Conservation (phyloP, 2,329 filamentous ascomycete genomes). For the Penicillium sp. region DNA sequence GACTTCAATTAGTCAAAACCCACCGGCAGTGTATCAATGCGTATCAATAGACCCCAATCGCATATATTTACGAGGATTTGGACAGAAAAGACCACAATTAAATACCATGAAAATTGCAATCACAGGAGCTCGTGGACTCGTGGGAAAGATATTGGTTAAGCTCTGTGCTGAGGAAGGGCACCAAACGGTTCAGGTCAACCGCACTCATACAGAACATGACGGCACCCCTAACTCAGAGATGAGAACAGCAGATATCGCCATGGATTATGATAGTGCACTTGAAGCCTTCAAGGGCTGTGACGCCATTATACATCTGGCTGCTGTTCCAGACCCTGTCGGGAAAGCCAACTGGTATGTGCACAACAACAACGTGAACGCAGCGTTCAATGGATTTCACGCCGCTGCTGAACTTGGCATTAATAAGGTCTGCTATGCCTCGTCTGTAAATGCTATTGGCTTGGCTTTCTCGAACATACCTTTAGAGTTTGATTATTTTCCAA, state of each 20-base stretch:
- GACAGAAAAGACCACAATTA: background rate
- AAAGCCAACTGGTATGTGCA: constrained; percentile 31
- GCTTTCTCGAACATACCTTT: constrained; percentile 34
- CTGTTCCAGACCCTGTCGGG: constrained; percentile 33
- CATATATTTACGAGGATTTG: background rate
- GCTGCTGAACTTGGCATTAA: constrained; percentile 33
- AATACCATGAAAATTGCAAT: constrained; percentile 39
- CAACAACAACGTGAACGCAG: constrained; percentile 35
- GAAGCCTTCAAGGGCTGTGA: constrained; percentile 34
- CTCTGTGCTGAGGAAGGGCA: constrained; percentile 29
- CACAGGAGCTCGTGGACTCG: constrained; percentile 35
- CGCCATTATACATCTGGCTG: constrained; percentile 37
- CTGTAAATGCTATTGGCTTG: constrained; percentile 37
- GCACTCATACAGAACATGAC: constrained; percentile 26
- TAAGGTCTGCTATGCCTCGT: constrained; percentile 34
- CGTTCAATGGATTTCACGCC: constrained; percentile 39
- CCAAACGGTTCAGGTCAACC: constrained; percentile 32
- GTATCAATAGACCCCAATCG: no score
- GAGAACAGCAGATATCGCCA: constrained; percentile 30
- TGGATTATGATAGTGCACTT: constrained; percentile 29
- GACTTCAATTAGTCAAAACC: background rate
- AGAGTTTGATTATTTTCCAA: constrained; percentile 34
- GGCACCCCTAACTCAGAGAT: constrained; percentile 30
- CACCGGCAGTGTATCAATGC: background rate
- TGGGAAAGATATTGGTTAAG: constrained; percentile 28